Base-by-base conservation (phyloP, 306 rosid genomes). In the Hippophae rhamnoides region DNA sequence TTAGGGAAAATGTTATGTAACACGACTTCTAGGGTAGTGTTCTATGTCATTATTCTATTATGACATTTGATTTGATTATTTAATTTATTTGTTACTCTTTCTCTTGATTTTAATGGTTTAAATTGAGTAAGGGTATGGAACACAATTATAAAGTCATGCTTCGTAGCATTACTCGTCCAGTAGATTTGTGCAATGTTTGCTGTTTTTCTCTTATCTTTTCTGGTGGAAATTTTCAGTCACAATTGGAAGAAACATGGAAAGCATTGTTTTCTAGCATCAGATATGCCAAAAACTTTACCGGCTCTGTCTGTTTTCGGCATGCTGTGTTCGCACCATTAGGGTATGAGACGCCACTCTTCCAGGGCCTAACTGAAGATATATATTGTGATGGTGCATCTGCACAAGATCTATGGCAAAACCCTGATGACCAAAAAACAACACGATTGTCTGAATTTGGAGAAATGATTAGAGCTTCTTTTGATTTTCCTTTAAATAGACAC, bases 391-490 rank as follows among this genome's bases (percentile, higher is more conserved):
- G 95, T 53, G 76, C 80, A 48, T 72, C 92, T 26, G 86, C 96
- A 46, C 82, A 63, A 10, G 78, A 87, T n/a, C 76, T 87, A 13
- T 75, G 93, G 93, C 76, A 73, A 74, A 82, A 81, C 46, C 95
- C 96, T 0, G 79, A 87, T 72, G 62, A 78, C 54, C 63, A 6
- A 54, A 81, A 76, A 80, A 92, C 96, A 41, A 95, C 98, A 6
- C 85, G 98, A 61, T 57, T 92, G 43, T 87, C 88, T 5, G 98
- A 92, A 81, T 92, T 92, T 63, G 98, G 98, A 65, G 98, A 92
- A 71, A 92, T 92, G 84, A 51, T 87, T 53, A 78, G 82, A 69
- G 92, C 96, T 47, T 75, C 96, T 52, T 92, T 92, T 69, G 81
- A 68, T 59, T 71, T 87, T 43, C 80, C 92, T 11, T 64, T 92